Base-by-base conservation (phyloP, 108 stramenopile genomes). In the Bacterosira constricta region DNA sequence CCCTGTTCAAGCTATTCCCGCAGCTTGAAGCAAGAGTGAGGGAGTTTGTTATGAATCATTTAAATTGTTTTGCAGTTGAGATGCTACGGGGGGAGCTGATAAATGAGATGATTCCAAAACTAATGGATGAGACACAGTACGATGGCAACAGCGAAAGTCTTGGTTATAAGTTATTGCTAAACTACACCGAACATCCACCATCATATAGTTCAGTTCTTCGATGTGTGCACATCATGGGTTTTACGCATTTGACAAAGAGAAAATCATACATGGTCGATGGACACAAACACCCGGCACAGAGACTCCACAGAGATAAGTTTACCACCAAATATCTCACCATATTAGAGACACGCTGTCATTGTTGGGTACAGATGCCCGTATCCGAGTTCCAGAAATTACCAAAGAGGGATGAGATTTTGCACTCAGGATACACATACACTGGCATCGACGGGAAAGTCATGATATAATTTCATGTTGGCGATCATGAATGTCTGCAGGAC, bases 221-320 rank as follows among this genome's bases (percentile, higher is more conserved):
- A 6, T 57, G 34, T 18, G 12, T 57, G 1, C 34, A 35, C 3
- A 30, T 6, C 13, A 20, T 57, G 35, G 55, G 32, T n/a, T 57
- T 57, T 13, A 34, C 31, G n/a, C 32, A 35, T 4, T 25, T 30
- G 12, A 32, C 20, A 3, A 6, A 20, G 29, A 57, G 30, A 30
- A 57, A 57, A 34, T 57, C 34, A 15, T 57, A 57, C 32, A 30
- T 30, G 9, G 55, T 35, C 31, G 55, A 57, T 12, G 55, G 55
- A 9, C 55, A 57, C 35, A 30, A 57, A 30, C n/a, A 57, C n/a
- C 31, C 29, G 30, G 32, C 26, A 30, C 55, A 57, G 32, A 17
- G 7, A 35, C 13, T 1, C 20, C 55, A 57, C 31, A 6, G 32
- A 34, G 32, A 20, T 18, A 35, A 9, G 55, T 57, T 57, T n/a